Conservation (phyloP, 2,329 filamentous ascomycete species). For the Davidsoniella virescens region DNA sequence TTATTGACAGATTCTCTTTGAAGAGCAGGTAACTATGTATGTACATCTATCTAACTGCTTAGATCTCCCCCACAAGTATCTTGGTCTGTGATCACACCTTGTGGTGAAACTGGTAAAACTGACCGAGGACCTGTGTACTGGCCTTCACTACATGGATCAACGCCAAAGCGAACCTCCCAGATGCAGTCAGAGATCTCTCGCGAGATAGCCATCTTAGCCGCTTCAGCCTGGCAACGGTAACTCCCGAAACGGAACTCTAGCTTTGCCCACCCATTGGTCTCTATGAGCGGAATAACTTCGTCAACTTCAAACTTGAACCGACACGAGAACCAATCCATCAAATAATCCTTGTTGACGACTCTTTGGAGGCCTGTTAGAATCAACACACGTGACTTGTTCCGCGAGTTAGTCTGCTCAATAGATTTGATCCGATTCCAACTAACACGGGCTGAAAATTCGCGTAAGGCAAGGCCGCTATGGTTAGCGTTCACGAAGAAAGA, state of each 20-base stretch:
- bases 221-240: constrained; percentile 37
- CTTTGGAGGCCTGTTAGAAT: constrained; percentile 29
- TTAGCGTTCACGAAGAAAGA: constrained; percentile 17
- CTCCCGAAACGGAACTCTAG: constrained; percentile 39
- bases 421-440: constrained; percentile 33
- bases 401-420: constrained; percentile 16
- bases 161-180: constrained; percentile 12
- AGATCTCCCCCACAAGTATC: neutral
- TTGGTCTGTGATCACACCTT: neutral
- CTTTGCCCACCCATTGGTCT: constrained; percentile 18
- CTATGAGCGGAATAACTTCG: constrained; percentile 21
- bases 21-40: too few species aligned
- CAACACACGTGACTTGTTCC: constrained; percentile 30
- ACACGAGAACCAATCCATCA: constrained; percentile 26
- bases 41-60: too few species aligned
- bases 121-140: neutral
- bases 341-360: constrained; percentile 27
- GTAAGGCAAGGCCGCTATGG: constrained; percentile 22
- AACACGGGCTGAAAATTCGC: constrained; percentile 23
- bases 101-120: neutral
- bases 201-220: constrained; percentile 25
- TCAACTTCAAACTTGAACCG: constrained; percentile 34
- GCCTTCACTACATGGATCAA: constrained; percentile 10
- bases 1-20: too few species aligned
- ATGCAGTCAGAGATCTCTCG: constrained; percentile 6